Evolutionary conservation across 192 early-diverging fungal genomes (phyloP).

Genomic region (Gamsiella multidivaricata): DNA sequence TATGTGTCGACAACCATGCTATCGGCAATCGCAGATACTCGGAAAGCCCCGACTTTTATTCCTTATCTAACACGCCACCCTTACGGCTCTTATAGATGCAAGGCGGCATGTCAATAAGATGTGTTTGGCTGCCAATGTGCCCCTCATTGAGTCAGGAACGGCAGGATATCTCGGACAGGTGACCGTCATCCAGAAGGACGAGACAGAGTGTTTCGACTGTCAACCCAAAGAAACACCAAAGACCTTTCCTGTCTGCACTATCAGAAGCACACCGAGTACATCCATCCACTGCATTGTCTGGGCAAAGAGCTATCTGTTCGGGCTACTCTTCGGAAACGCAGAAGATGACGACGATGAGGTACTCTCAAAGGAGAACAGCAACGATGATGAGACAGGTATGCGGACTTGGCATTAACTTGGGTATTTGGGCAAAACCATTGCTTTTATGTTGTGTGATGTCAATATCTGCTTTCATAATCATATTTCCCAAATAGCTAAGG

Average conservation of each 20-base stretch:
- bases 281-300: constrained; percentile 99
- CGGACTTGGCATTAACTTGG: neutral
- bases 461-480: neutral
- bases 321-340: constrained; percentile 78
- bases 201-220: constrained; percentile 95
- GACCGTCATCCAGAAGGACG: constrained; percentile 80
- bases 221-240: constrained; percentile 85
- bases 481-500: constrained; percentile 63
- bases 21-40: too few species aligned
- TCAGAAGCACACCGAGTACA: constrained; percentile 92
- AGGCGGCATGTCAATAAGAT: constrained; percentile 94
- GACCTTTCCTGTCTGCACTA: constrained; percentile 97
- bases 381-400: constrained; percentile 57
- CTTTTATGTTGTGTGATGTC: neutral
- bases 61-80: too few species aligned
- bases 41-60: too few species aligned
- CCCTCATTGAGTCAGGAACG: constrained; percentile 97
- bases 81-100: too few species aligned
- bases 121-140: constrained; percentile 91
- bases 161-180: constrained; percentile 95
- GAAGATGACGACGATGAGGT: constrained; percentile 66
- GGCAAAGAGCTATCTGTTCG: constrained; percentile 97
- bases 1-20: too few species aligned
- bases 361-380: constrained; percentile 59
- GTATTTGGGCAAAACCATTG: neutral